Evolutionary conservation across 805 yeast species (phyloP).

Genomic region (Wickerhamiella azymoides): DNA sequence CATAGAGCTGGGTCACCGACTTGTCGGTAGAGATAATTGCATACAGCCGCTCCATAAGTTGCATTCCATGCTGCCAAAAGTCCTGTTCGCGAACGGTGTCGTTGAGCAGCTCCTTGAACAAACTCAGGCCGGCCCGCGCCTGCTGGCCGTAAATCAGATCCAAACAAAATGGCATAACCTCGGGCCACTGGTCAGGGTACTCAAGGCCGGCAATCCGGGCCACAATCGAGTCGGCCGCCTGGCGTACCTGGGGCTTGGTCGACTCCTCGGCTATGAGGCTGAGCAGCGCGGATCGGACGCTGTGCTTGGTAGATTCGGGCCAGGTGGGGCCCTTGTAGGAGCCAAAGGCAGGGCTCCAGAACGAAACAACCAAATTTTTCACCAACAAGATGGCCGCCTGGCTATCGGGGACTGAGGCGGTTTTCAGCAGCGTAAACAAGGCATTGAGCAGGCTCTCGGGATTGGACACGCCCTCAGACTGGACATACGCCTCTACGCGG

Average conservation of each 20-base stretch:
- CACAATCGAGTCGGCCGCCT: conserved; percentile 56
- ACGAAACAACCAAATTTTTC: conserved; percentile 51
- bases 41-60: conserved; percentile 16
- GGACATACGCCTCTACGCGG: conserved; percentile 5
- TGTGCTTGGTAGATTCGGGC: conserved; percentile 35
- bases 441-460: conserved; percentile 12
- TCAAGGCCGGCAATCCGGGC: conserved; percentile 80
- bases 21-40: conserved; percentile 4
- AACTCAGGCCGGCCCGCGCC: conserved; percentile 26
- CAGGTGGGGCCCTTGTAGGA: conserved; percentile 59
- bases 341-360: conserved; percentile 76
- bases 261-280: conserved; percentile 34
- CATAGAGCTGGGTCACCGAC: conserved; percentile 15
- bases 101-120: conserved; percentile 57
- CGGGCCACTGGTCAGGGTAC: conserved; percentile 95
- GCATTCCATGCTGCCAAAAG: conserved; percentile 54
- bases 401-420: conserved; percentile 6
- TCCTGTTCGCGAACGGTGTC: conserved; percentile 78
- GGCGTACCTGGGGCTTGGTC: conserved; percentile 40
- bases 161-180: conserved; percentile 25
- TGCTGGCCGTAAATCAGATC: conserved; percentile 33
- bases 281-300: conserved; percentile 39
- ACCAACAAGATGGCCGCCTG: conserved; percentile 56
- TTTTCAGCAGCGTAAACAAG: conserved; percentile 10
- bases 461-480: not conserved